These are phyloP conservation scores for Westerdykella sp. DNA, from an alignment of 2,329 filamentous ascomycete species.

Conservation along the genomic window DNA sequence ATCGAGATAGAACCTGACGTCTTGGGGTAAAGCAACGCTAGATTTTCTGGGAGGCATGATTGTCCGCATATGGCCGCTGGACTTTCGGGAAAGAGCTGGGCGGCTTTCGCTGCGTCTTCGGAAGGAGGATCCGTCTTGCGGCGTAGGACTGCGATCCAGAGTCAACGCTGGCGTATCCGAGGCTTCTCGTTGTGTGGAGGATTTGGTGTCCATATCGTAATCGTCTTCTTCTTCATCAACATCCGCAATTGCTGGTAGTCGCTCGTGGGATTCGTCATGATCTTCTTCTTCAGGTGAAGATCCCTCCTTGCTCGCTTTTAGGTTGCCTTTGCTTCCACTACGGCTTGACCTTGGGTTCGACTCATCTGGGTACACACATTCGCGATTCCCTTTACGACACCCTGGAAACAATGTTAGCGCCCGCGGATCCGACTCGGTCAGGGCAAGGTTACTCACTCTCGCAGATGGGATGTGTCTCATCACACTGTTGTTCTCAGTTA, in stretches of 20 bases:
- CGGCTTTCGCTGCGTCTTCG: constrained; percentile 19
- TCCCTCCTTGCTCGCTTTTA: constrained; percentile 41
- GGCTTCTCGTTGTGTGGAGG: constrained; percentile 18
- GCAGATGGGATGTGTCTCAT: constrained; percentile 80
- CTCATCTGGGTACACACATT: constrained; percentile 82
- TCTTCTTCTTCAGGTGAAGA: constrained; percentile 47
- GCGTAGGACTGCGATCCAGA: constrained; percentile 46
- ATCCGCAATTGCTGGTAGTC: constrained; percentile 40
- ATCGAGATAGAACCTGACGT: constrained; percentile 70
- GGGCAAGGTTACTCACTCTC: constrained; percentile 51
- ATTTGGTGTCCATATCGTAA: constrained; percentile 20
- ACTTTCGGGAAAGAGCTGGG: constrained; percentile 28
- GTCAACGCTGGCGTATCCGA: constrained; percentile 37
- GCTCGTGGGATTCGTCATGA: constrained; percentile 37
- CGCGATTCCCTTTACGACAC: constrained; percentile 84
- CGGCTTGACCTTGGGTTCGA: constrained; percentile 45
- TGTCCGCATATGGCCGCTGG: constrained; percentile 25
- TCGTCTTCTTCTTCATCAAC: constrained; percentile 43
- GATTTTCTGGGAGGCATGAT: constrained; percentile 9
- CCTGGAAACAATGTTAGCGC: constrained; percentile 44
- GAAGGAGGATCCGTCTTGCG: constrained; percentile 43
- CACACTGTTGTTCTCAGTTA: constrained; percentile 58
- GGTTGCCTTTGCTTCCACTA: constrained; percentile 40
- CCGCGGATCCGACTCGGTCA: constrained; percentile 2
- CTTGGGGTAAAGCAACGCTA: constrained; percentile 47